Conservation (phyloP, 1,139 yeast species). For the Kodamaea sp. region DNA sequence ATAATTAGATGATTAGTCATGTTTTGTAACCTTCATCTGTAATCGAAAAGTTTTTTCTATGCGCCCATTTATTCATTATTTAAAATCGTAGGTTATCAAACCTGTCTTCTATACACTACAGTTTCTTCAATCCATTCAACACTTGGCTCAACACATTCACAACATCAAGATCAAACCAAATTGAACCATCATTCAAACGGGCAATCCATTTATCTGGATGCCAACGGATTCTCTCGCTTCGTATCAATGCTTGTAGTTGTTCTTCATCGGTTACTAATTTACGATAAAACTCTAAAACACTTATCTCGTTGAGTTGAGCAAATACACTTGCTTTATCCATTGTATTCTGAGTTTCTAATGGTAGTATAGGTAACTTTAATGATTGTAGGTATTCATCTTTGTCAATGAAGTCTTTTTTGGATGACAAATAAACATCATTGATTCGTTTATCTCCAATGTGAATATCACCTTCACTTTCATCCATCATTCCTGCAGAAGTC, state of each 20-base stretch:
- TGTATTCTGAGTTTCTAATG: constrained; percentile 11
- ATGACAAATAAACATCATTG: constrained; percentile 33
- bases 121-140: constrained; percentile 26
- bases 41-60: not conserved
- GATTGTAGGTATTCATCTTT: constrained; percentile 13
- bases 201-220: constrained; percentile 61
- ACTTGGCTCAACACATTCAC: constrained; percentile 32
- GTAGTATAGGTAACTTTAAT: constrained; percentile 12
- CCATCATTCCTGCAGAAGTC: constrained; percentile 38
- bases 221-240: constrained; percentile 57
- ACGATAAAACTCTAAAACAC: constrained; percentile 27
- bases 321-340: constrained; percentile 16
- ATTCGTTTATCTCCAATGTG: constrained; percentile 44
- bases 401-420: constrained; percentile 6
- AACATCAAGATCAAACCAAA: constrained; percentile 21
- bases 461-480: constrained; percentile 27
- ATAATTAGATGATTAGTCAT: not conserved
- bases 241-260: constrained; percentile 28
- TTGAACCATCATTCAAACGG: constrained; percentile 11
- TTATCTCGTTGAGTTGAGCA: constrained; percentile 19
- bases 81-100: not conserved
- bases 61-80: not conserved
- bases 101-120: constrained; percentile 1
- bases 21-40: not conserved
- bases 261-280: constrained; percentile 15